Conservation (phyloP, 805 yeast species). For the Huiozyma sinensis region DNA sequence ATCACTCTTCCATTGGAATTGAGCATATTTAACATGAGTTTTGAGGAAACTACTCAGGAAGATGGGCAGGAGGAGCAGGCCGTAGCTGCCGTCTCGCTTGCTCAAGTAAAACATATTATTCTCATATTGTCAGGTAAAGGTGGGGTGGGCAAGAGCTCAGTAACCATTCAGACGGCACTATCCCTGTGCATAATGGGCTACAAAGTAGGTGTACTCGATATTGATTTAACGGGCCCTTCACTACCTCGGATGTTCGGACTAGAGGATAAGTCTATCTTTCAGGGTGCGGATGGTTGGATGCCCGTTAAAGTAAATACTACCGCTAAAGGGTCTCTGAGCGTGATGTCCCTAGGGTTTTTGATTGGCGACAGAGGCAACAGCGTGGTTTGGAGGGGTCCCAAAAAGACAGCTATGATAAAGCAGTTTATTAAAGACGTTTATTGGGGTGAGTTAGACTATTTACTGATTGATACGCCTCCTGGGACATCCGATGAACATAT, state of each 20-base stretch:
- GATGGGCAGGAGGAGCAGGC: conserved; percentile 4
- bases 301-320: conserved; percentile 49
- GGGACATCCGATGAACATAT: conserved; percentile 98
- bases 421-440: conserved; percentile 85
- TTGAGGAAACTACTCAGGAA: neutral
- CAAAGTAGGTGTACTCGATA: conserved; percentile 89
- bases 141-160: conserved; percentile 95
- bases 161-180: conserved; percentile 89
- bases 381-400: conserved; percentile 98
- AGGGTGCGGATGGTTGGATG: conserved; percentile 79
- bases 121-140: conserved; percentile 89
- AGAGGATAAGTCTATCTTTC: conserved; percentile 70
- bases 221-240: conserved; percentile 94
- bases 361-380: conserved; percentile 76
- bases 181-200: conserved; percentile 58
- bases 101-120: conserved; percentile 61
- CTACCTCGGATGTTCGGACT: conserved; percentile 93
- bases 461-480: conserved; percentile 94
- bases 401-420: conserved; percentile 93
- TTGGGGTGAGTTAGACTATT: conserved; percentile 73
- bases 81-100: conserved; percentile 28
- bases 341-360: conserved; percentile 85
- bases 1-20: neutral
- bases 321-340: conserved; percentile 39
- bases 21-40: neutral